Percentiles rank a stretch among this genome's conserved stretches.
Evolutionary conservation across 2,329 filamentous ascomycete species (phyloP).

Genomic region (Colletotrichum spaethianum): DNA sequence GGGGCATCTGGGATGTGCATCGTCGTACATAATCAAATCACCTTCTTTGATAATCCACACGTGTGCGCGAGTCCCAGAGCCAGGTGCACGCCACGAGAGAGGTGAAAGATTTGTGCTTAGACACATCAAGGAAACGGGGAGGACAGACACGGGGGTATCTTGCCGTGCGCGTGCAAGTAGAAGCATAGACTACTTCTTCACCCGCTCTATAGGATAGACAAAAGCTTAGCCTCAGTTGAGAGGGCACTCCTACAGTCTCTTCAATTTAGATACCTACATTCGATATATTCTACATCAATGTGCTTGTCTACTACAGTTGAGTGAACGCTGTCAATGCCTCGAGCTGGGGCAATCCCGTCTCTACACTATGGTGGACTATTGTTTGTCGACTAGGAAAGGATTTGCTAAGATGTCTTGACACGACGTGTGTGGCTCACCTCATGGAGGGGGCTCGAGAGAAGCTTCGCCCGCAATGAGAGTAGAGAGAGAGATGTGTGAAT

Average conservation of each 20-base stretch:
- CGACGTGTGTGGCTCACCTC: slow-evolving; percentile 21
- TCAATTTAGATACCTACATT: background rate
- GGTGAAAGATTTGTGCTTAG: background rate
- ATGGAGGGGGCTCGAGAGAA: background rate
- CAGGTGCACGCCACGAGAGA: background rate
- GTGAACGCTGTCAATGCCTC: background rate
- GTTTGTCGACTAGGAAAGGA: slow-evolving; percentile 13
- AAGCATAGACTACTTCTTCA: background rate
- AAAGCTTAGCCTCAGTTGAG: slow-evolving; percentile 18
- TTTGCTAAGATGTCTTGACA: slow-evolving; percentile 19
- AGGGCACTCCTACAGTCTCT: background rate
- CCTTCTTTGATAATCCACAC: slow-evolving; percentile 13
- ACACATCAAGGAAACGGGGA: background rate
- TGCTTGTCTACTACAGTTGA: background rate
- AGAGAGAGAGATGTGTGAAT: background rate
- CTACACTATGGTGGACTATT: background rate
- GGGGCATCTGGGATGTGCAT: slow-evolving; percentile 8
- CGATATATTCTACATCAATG: background rate
- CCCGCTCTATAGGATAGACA: slow-evolving; percentile 19
- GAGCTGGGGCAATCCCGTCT: background rate
- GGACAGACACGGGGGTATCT: background rate
- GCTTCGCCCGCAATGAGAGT: background rate
- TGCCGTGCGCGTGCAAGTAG: background rate
- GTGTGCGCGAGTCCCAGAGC: background rate
- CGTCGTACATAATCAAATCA: slow-evolving; percentile 31